phyloP scores from a whole-genome alignment of 2,329 filamentous ascomycete genomes.

The Pseudonectria foliicola region DNA sequence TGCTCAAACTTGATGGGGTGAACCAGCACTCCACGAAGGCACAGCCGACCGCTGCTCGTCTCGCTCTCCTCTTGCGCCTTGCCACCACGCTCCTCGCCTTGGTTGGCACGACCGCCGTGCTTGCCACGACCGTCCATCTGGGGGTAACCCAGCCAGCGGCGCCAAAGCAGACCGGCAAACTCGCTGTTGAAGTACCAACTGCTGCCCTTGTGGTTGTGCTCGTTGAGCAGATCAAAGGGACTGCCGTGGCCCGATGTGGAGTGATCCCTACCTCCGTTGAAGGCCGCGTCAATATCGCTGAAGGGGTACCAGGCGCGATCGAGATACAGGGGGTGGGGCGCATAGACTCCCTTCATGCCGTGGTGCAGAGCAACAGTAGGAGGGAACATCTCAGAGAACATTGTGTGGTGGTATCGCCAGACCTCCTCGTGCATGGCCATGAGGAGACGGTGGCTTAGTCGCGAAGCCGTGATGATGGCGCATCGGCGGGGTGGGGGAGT shows the following conservation, averaged over 20 bases:
- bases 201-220: constrained; percentile 76
- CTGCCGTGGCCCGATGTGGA: constrained; percentile 58
- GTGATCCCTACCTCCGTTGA: constrained; percentile 68
- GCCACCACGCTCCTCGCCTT: constrained; percentile 43
- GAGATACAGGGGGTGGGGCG: constrained; percentile 73
- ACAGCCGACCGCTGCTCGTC: constrained; percentile 58
- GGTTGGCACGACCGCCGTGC: constrained; percentile 42
- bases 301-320: constrained; percentile 68
- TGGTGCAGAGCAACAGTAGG: constrained; percentile 64
- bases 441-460: constrained; percentile 59
- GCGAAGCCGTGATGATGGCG: constrained; percentile 64
- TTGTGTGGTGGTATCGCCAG: constrained; percentile 57
- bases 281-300: constrained; percentile 61
- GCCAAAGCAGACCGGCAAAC: constrained; percentile 71
- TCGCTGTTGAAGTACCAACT: constrained; percentile 81
- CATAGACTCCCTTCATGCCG: constrained; percentile 71
- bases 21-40: constrained; percentile 69
- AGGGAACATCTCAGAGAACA: constrained; percentile 78
- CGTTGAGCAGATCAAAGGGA: constrained; percentile 60
- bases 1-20: constrained; percentile 71
- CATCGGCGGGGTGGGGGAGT: constrained; percentile 59
- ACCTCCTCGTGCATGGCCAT: constrained; percentile 70
- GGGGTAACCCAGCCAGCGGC: constrained; percentile 63
- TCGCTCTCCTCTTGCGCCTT: constrained; percentile 41
- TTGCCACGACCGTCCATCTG: constrained; percentile 44